Evolutionary conservation across 2,329 filamentous ascomycete genomes (phyloP), one percentile per base, ranked within the genome.

Genomic region (Pseudogymnoascus sp.): DNA sequence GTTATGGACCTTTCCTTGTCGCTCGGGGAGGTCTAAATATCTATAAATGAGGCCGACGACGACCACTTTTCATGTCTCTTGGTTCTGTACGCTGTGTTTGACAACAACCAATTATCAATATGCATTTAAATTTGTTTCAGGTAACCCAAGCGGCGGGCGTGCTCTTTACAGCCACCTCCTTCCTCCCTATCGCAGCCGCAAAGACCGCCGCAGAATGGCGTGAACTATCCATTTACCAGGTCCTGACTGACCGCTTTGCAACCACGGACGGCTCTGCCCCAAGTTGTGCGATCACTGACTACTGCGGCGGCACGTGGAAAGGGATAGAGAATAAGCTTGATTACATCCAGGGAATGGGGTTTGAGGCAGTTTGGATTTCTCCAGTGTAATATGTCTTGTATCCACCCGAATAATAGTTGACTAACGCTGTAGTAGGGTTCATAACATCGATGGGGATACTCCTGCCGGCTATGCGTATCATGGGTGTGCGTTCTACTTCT

Each of bases 251-350:
- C 63, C 70, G 76, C 14, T 77, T 77, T 62, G 75, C 75, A 12
- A 71, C 71, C 16, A 71, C 74, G 9, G 74, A 76, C 62, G 71
- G 72, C 7, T 14, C 45, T 35, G 35, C 33, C 41, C 75, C 16
- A 70, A 69, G n/a, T 71, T 72, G 16, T 73, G 76, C 63, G 70
- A 72, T 12, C 19, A 25, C 41, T 14, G 33, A 73, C 5, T 79
- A 79, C 65, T 82, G 79, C 62, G 79, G 79, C 45, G 79, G 79
- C 6, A 80, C 79, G 22, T 82, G 78, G 75, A 73, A 75, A 64
- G 79, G 79, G 4, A 74, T 79, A 3, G 77, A 78, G 62, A 72
- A 75, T 38, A 73, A 77, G 16, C 72, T 81, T 7, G 78, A 81
- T 66, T 81, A 82, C 66, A 81, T 82, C 63, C 73, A 79, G 63